A percentile compares a stretch with the other conserved stretches of the same genome.
These are phyloP conservation scores for Capsicum baccatum DNA, from an alignment of 257 asterid genomes.

Conservation along the genomic window DNA sequence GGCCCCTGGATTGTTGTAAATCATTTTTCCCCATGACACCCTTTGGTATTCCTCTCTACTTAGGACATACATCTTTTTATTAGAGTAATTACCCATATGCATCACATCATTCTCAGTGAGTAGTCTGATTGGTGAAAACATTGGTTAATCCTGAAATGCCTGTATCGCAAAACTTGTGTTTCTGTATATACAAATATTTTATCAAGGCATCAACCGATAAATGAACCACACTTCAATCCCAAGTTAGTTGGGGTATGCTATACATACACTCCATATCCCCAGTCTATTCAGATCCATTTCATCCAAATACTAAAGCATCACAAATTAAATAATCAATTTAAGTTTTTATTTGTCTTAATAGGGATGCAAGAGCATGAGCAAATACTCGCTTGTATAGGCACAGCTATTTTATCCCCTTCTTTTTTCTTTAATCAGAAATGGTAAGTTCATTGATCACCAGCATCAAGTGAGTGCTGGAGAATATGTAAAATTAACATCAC, in stretches of 20 bases:
- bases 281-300: constrained; percentile 9
- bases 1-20: too few relatives aligned
- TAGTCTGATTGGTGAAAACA: not conserved
- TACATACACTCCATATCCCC: not conserved
- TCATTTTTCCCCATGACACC: too few relatives aligned
- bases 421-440: not conserved
- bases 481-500: constrained; percentile 5
- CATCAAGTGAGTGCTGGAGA: not conserved
- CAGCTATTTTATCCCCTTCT: not conserved
- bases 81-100: too few relatives aligned
- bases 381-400: not conserved
- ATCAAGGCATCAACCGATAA: not conserved
- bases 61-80: too few relatives aligned
- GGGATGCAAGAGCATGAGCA: not conserved
- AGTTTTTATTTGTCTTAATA: not conserved
- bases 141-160: constrained; percentile 16
- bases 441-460: not conserved
- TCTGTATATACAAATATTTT: not conserved
- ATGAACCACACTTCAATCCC: not conserved
- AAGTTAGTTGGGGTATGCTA: not conserved
- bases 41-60: too few relatives aligned
- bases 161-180: not conserved
- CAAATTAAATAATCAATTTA: not conserved
- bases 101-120: too few relatives aligned
- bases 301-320: not conserved